Evolutionary conservation across 1,139 yeast genomes (phyloP), one percentile per base, ranked within the genome.

Genomic region (Wickerhamiella infanticola): DNA sequence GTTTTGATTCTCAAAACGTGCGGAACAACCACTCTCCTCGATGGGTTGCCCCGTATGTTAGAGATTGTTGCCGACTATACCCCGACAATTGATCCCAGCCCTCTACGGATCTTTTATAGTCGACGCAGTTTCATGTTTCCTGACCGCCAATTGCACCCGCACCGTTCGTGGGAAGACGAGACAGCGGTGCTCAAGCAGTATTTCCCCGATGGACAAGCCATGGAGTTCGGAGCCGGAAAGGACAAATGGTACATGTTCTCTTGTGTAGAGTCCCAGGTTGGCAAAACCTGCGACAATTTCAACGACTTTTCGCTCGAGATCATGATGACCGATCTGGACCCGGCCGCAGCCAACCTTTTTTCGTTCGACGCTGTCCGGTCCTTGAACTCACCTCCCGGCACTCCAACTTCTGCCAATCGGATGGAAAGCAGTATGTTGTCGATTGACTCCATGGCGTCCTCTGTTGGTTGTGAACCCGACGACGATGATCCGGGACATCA

Each of bases 71-170:
- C 63, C 29, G 53, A 62, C 72, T 53, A 65, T 81, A 45, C 60
- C 74, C 27, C 74, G 77, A 4, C 57, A 59, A 27, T 54, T 60
- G 4, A 53, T 11, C 47, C 39, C 23, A 60, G 58, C 44, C 79
- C 85, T 40, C 73, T 73, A 65, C 75, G 82, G 55, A 78, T 85
- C 9, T 86, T 88, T 57, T 90, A 90, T 65, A 86, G 96, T 2
- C 76, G 96, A 62, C 78, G 95, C 62, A 74, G 85, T 37, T 88
- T 86, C 63, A 80, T 88, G 90, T 90, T 88, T 61, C 98, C 98
- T 9, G 78, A 79, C 39, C 77, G 73, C 57, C 98, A 90, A 65
- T 70, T 73, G 44, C 77, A 78, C 50, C 80, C 94, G 46, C 97
- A 90, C 63, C 74, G 74, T 52, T 80, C 77, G 56, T 90, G 98